Conservation (phyloP, 202 grass and related monocot species). For the Panicum virgatum region DNA sequence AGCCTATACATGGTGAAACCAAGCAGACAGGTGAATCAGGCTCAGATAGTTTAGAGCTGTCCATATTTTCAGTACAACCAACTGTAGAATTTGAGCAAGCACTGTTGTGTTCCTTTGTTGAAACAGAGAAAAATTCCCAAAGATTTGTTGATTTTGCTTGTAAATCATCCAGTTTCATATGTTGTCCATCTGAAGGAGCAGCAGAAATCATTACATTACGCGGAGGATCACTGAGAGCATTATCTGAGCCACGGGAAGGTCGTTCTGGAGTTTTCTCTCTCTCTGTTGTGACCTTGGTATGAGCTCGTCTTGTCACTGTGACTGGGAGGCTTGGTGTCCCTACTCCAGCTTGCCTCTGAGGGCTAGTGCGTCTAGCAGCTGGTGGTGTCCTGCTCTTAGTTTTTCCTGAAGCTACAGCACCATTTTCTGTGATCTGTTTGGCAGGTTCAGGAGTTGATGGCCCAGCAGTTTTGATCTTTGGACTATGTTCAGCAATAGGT, state of each 20-base stretch:
- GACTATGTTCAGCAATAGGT: slow-evolving; percentile 57
- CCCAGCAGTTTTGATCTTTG: slow-evolving; percentile 49
- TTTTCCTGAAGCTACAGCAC: slow-evolving; percentile 40
- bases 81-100: slow-evolving; percentile 39
- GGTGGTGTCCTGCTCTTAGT: slow-evolving; percentile 46
- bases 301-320: slow-evolving; percentile 43
- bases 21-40: slow-evolving; percentile 42
- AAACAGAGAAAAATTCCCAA: slow-evolving; percentile 33
- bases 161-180: slow-evolving; percentile 27
- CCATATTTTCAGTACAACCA: slow-evolving; percentile 49
- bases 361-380: slow-evolving; percentile 49
- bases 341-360: slow-evolving; percentile 43
- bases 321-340: slow-evolving; percentile 38
- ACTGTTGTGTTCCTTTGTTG: slow-evolving; percentile 41
- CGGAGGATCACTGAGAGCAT: slow-evolving; percentile 20
- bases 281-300: slow-evolving; percentile 41
- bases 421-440: slow-evolving; percentile 60
- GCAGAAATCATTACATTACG: slow-evolving; percentile 10
- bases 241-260: slow-evolving; percentile 32
- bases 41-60: slow-evolving; percentile 55
- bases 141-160: slow-evolving; percentile 42
- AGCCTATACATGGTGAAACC: slow-evolving; percentile 37
- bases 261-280: slow-evolving; percentile 48
- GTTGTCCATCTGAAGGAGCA: slow-evolving; percentile 30
- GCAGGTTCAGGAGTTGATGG: slow-evolving; percentile 56